phyloP scores from a whole-genome alignment of 495 filamentous ascomycete species.

The Daldinia vernicosa region DNA sequence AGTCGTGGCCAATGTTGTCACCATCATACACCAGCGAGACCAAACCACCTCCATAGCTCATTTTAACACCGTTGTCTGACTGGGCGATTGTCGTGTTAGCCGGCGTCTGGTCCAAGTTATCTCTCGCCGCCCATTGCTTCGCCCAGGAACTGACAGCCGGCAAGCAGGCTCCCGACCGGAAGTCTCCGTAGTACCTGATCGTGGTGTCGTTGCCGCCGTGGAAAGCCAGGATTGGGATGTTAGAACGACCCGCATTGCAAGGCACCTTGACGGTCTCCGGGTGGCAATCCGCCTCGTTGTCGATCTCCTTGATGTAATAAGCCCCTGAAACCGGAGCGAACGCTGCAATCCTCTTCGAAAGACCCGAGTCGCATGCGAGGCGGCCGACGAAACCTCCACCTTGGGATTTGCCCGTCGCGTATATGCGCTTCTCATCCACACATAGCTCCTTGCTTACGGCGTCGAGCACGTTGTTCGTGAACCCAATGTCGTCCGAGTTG shows the following conservation, averaged over 20 bases:
- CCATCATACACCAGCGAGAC: constrained; percentile 45
- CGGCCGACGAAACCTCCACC: constrained; percentile 65
- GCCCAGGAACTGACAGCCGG: constrained; percentile 53
- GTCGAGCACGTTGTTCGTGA: constrained; percentile 58
- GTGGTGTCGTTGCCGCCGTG: constrained; percentile 57
- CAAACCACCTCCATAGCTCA: constrained; percentile 31
- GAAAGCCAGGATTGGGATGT: constrained; percentile 59
- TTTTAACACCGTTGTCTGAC: constrained; percentile 32
- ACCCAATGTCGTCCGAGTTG: constrained; percentile 43
- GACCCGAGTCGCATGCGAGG: constrained; percentile 62
- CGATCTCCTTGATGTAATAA: constrained; percentile 49
- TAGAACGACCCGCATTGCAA: constrained; percentile 47
- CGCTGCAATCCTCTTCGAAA: constrained; percentile 52
- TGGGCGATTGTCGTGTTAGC: constrained; percentile 37
- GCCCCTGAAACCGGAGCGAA: constrained; percentile 59
- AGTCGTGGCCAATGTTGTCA: constrained; percentile 52
- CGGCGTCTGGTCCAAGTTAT: constrained; percentile 44
- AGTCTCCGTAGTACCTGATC: constrained; percentile 49
- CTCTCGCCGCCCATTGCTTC: constrained; percentile 51
- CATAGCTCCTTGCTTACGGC: constrained; percentile 55
- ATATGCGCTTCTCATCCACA: constrained; percentile 62
- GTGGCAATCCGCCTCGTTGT: constrained; percentile 34
- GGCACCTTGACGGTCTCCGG: constrained; percentile 43
- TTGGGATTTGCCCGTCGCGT: constrained; percentile 67
- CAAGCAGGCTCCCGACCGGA: constrained; percentile 46